Evolutionary conservation across 768 basidiomycete species (phyloP), one percentile per base, ranked within the genome.

Genomic region (Tricholoma furcatifolium): DNA sequence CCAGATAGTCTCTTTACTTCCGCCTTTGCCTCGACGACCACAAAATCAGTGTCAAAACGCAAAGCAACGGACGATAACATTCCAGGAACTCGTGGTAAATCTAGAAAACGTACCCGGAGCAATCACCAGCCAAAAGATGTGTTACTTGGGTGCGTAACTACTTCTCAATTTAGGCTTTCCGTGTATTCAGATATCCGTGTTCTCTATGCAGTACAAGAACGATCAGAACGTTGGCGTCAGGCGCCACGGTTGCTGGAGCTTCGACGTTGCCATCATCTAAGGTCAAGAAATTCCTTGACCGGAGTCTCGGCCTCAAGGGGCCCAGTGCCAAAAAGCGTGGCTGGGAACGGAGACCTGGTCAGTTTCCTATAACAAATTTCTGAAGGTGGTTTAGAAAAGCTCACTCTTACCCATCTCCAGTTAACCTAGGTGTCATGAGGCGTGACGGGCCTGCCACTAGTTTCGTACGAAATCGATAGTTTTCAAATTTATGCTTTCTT

Each of bases 311-410:
- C 20, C 59, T 85, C 39, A 79, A 74, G 53, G 74, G 75, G 15
- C 54, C 65, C 14, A 59, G 60, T 50, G 67, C 67, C 41, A 69
- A 70, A 38, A 73, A 70, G 50, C 72, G 72, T 44, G 75, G 76
- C 23, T 88, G 85, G 85, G 77, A 83, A 57, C 72, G 85, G 43
- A 72, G 74, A 63, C 72, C 83, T 45, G 84, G 86, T 86, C 57
- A 39, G 74, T 62, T 12, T 20, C 35, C 24, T 9, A 11, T n/a
- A 45, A 43, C 23, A 6, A 31, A 20, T 6, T 41, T 59, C 12
- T 45, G 11, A 17, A 31, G 12, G 11, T 17, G n/a, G n/a, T 7
- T 27, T 27, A 27, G 7, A 27, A 27, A 27, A 27, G 31, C 24
- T 51, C 35, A 56, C 34, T 36, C 5, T 34, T 31, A 21, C 21